phyloP scores from a whole-genome alignment of 139 green algal species.

The Diplosphaera chodatii region DNA sequence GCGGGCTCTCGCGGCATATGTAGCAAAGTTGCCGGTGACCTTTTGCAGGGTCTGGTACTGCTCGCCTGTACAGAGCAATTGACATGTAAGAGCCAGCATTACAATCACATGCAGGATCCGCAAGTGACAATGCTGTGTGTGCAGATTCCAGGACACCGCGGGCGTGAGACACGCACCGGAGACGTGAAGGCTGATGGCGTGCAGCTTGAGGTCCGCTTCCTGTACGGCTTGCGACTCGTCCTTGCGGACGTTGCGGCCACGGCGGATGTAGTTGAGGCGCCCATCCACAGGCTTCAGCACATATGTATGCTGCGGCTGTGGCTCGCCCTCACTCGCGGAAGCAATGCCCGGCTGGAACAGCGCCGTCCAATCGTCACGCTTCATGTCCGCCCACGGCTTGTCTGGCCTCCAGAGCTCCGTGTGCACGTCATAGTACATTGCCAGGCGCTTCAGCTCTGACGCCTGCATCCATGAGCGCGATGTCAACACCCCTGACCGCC shows the following conservation, averaged over 20 bases:
- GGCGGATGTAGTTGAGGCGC: slow-evolving; percentile 47
- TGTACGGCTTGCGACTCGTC: slow-evolving; percentile 24
- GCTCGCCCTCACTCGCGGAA: neutral
- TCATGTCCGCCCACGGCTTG: slow-evolving; percentile 43
- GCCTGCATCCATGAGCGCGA: too few relatives aligned
- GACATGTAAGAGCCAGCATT: too few relatives aligned
- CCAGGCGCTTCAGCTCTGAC: slow-evolving; percentile 51
- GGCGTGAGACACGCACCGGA: too few relatives aligned
- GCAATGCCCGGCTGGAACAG: slow-evolving; percentile 59
- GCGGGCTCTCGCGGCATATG: slow-evolving; percentile 41
- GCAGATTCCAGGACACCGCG: too few relatives aligned
- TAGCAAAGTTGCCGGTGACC: slow-evolving; percentile 61
- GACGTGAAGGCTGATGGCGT: slow-evolving; percentile 42
- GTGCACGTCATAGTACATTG: slow-evolving; percentile 78
- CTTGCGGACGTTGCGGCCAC: slow-evolving; percentile 27
- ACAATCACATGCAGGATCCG: too few relatives aligned
- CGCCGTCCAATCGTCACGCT: slow-evolving; percentile 55
- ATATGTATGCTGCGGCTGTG: slow-evolving; percentile 46
- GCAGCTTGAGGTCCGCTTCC: slow-evolving; percentile 33
- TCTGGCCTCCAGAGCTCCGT: slow-evolving; percentile 30
- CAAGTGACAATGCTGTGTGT: too few relatives aligned
- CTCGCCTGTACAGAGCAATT: slow-evolving; percentile 17
- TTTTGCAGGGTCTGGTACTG: slow-evolving; percentile 71
- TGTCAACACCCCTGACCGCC: too few relatives aligned
- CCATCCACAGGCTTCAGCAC: slow-evolving; percentile 64